phyloP scores from a whole-genome alignment of 805 yeast genomes.

The Metschnikowia kunwiensis region DNA sequence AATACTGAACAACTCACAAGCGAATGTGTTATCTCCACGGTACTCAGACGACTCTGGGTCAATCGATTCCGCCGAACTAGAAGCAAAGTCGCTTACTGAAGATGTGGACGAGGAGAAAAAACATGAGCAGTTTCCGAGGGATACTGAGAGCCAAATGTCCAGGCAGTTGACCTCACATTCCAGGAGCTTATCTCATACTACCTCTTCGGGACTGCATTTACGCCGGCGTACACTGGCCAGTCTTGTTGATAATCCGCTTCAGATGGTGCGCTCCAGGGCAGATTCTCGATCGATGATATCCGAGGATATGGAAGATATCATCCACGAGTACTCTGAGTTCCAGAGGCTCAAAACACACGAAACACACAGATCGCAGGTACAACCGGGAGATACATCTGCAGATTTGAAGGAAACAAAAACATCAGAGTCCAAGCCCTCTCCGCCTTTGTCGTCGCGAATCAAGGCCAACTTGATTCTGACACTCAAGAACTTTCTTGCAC shows the following conservation, averaged over 20 bases:
- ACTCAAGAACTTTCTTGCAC: constrained; percentile 57
- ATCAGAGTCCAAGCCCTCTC: neutral
- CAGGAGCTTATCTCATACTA: neutral
- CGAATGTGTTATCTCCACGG: neutral
- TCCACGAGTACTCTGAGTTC: constrained; percentile 46
- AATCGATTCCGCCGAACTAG: constrained; percentile 5
- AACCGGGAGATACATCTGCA: neutral
- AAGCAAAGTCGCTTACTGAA: constrained; percentile 7
- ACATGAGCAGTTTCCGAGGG: too few species aligned
- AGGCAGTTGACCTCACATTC: neutral
- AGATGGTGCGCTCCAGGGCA: constrained; percentile 19
- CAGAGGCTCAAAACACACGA: constrained; percentile 30
- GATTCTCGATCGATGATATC: constrained; percentile 27
- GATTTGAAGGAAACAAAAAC: neutral
- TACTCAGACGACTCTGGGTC: constrained; percentile 4
- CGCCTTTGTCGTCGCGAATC: neutral
- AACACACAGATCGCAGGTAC: constrained; percentile 2
- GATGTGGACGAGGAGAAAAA: neutral
- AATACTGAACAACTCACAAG: neutral
- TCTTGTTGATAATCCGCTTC: constrained; percentile 14
- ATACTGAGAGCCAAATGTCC: neutral
- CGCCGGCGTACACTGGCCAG: constrained; percentile 6
- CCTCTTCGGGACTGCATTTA: constrained; percentile 1
- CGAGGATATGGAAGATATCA: constrained; percentile 39
- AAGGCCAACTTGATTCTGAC: constrained; percentile 6